Evolutionary conservation across 2,329 filamentous ascomycete genomes (phyloP), one percentile per base, ranked within the genome.

Genomic region (Neofusicoccum umdonicola): DNA sequence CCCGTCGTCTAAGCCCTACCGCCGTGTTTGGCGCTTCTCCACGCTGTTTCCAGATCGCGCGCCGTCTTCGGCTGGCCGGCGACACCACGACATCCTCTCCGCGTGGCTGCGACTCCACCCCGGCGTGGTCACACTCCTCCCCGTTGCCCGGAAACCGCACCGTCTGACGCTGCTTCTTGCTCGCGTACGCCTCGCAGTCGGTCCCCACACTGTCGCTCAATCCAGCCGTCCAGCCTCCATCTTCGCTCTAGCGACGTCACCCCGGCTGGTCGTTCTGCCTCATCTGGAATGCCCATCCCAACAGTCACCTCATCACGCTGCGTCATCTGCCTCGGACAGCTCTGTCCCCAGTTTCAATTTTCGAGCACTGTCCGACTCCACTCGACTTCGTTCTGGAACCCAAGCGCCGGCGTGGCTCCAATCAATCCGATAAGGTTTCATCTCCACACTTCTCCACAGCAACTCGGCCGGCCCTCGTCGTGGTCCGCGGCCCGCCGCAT

Each of bases 361-460:
- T 60, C 56, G 56, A 37, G 41, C 27, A 19, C 31, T 19, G 15
- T 47, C 56, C 56, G 56, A 37, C 56, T 60, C 41, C 56, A 60
- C 56, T 37, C n/a, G 41, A 8, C 56, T 60, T 47, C 56, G 56
- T 60, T 60, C 56, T 60, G 56, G 56, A 60, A 60, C 56, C 3
- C 22, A 11, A 13, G 39, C 11, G 41, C 3, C 31, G 12, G 56
- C 56, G 56, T 60, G 56, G 56, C 56, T 60, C 56, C 56, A 60
- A 60, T 58, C 54, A 58, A 44, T 35, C 54, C 54, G 54, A 58
- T 60, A 47, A 60, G 42, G 41, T 37, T 37, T 22, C 42, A 19
- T 60, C 56, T 60, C 56, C 56, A 60, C 56, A 37, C 56, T 60
- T 60, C 56, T 47, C 56, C 56, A 52, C 50, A 37, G 12, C 13